Evolutionary conservation across 179 eudicot species (phyloP), one percentile per base, ranked within the genome.

Genomic region (Sideroxylon spinosum): DNA sequence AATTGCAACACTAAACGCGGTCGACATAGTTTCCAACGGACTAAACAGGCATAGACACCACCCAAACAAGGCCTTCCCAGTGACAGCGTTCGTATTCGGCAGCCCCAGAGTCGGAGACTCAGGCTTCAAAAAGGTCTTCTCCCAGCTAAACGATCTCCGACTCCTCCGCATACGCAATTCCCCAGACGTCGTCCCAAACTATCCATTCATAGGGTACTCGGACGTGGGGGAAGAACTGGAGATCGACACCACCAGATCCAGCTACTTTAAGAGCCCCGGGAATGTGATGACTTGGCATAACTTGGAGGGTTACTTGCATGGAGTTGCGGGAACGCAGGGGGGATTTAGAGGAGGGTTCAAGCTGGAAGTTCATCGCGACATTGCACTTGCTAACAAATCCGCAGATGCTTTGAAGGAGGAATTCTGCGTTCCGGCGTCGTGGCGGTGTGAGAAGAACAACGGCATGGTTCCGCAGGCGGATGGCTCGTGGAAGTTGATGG

Each of bases 101-200:
- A 81, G 94, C 83, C 98, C 99, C 13, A 85, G 86, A 6, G 92
- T 93, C 7, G 98, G 98, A 53, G 88, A 92, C 73, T 69, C 82
- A 0, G 74, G 78, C 25, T 95, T 95, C 81, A 76, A 86, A 55
- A 85, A 79, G 23, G 76, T 82, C 4, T 79, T 84, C 52, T 32
- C 81, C 2, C 55, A 64, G 6, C 83, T 81, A 12, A 32, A 80
- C 7, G 56, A 85, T 7, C 92, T 93, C 9, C 80, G 79, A 37
- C 68, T 79, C 12, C 73, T 95, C 7, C 89, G 89, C 5, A 73
- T 92, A 2, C 86, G 64, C 4, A 95, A 95, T 59, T 81, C 79
- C 26, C 68, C 72, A 17, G 98, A 93, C 56, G 46, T 91, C 0
- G 90, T 95, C 7, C 92, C 98, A 7, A 80, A 79, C 11, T 91